Evolutionary conservation across 1,284 basidiomycete species (phyloP), one percentile per base, ranked within the genome.

Genomic region (Chondrostereum purpureum): DNA sequence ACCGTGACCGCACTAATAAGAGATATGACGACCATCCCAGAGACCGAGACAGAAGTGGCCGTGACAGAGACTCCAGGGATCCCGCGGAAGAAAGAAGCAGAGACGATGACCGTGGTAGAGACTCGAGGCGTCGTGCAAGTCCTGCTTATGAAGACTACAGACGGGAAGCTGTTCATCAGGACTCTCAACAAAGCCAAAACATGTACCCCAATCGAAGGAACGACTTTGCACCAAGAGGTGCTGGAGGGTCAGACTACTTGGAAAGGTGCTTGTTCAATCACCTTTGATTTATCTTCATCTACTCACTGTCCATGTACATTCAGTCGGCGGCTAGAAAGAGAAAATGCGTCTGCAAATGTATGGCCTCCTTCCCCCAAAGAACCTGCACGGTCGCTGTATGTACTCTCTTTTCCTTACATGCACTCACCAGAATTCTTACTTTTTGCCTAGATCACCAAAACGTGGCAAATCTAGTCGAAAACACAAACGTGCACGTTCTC

Each of bases 321-420:
- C 46, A 94, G 92, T 55, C 90, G 92, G 18, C 73, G 89, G 43
- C 60, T 72, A 47, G 80, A 92, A 59, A 72, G 92, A 43, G 83
- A 86, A 50, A 69, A 59, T 2, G 80, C 68, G 10, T 73, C 73
- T 4, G 61, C 87, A 2, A 77, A 77, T 52, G 74, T 93, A 41
- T 96, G 92, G 92, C 92, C 92, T 0, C 65, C 79, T 1, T 94
- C 92, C 3, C 92, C 92, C 0, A 84, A 85, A 54, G 77, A 73
- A 19, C 76, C 78, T 43, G 64, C 71, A 42, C 72, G 78, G 20
- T 63, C 68, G 45, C 53, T 76, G 85, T 89, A 66, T 42, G 83
- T 72, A 40, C 12, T 12, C 17, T 34, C 35, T 40, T 16, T 44
- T 38, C 34, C 31, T 3, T 33, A 2, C 18, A 16, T 13, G 20